phyloP scores from a whole-genome alignment of 208 protist genomes.

The Crithidia expoeki region DNA sequence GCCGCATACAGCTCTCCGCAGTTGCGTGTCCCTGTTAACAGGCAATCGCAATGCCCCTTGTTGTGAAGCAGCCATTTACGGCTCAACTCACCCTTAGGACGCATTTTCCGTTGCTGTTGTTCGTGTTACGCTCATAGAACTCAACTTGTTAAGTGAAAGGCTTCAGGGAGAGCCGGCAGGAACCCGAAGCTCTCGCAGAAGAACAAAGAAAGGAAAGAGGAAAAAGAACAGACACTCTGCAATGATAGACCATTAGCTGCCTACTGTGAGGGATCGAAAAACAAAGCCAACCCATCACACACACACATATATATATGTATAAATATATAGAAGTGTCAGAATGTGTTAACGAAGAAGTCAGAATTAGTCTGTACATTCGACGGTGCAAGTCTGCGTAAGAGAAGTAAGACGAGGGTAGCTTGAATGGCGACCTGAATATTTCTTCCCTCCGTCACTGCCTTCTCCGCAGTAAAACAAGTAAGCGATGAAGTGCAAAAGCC shows the following conservation, averaged over 20 bases:
- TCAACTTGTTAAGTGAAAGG: neutral
- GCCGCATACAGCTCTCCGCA: too few relatives aligned
- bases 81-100: too few relatives aligned
- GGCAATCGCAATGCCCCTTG: too few relatives aligned
- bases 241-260: neutral
- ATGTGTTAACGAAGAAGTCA: neutral
- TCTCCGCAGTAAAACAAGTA: neutral
- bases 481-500: neutral
- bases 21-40: too few relatives aligned
- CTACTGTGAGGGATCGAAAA: neutral
- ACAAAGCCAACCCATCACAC: too few relatives aligned
- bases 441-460: conserved; percentile 1
- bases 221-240: conserved; percentile 2
- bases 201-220: neutral
- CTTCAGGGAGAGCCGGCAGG: neutral
- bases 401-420: neutral
- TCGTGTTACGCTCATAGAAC: neutral
- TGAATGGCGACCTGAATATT: neutral
- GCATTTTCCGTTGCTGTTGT: neutral
- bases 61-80: too few relatives aligned
- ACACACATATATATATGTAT: too few relatives aligned
- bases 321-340: neutral
- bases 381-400: neutral
- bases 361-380: neutral
- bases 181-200: neutral